Conservation (phyloP, 257 asterid species). For the Ilex asprella region DNA sequence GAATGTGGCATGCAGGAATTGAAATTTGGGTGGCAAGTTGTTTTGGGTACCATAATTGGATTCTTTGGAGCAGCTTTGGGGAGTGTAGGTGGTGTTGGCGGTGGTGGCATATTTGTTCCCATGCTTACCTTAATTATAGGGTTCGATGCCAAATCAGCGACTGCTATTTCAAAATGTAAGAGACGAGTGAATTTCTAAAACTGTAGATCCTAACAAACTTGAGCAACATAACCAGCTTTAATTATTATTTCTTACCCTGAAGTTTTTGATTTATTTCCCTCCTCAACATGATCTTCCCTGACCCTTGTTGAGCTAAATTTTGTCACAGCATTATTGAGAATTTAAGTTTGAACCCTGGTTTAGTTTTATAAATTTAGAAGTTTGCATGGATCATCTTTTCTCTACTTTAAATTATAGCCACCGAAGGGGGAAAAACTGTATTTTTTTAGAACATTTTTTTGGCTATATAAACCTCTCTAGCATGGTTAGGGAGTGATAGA, state of each 20-base stretch:
- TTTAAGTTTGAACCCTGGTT: too few relatives aligned
- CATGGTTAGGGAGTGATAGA: not conserved
- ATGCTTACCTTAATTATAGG: conserved; percentile 88
- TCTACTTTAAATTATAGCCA: not conserved
- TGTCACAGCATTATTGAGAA: too few relatives aligned
- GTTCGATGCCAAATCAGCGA: conserved; percentile 88
- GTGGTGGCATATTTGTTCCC: conserved; percentile 95
- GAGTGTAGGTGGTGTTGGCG: conserved; percentile 98
- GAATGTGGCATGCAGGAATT: conserved; percentile 41
- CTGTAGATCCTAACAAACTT: not conserved
- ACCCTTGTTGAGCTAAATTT: too few relatives aligned
- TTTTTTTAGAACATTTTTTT: not conserved
- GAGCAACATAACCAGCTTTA: too few relatives aligned
- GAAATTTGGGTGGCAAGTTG: conserved; percentile 65
- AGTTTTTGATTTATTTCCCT: too few relatives aligned
- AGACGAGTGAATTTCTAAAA: not conserved
- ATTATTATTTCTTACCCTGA: too few relatives aligned
- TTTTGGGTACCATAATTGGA: conserved; percentile 75
- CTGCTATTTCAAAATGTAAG: conserved; percentile 98
- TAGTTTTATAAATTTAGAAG: too few relatives aligned
- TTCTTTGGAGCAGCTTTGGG: conserved; percentile 97
- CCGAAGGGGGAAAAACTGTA: not conserved
- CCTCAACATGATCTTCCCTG: too few relatives aligned
- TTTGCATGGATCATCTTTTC: too few relatives aligned
- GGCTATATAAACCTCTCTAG: not conserved